Evolutionary conservation across 1,139 yeast species (phyloP).

Genomic region (Geotrichum carabidarum): DNA sequence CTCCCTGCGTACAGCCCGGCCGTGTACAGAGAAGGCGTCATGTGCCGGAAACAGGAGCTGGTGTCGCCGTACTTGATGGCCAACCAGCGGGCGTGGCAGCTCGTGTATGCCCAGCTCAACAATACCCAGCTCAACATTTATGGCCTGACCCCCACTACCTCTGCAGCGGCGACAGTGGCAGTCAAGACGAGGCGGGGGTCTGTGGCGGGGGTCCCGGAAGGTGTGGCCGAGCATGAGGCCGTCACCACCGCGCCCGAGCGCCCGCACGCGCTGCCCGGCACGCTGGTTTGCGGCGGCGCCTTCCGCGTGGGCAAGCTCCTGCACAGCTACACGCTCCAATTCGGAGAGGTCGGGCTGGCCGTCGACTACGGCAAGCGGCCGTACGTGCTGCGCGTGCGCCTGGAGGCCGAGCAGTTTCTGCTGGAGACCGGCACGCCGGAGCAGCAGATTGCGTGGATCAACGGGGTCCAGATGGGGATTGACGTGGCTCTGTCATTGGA

Average conservation of each 20-base stretch:
- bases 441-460: slow-evolving; percentile 62
- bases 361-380: slow-evolving; percentile 59
- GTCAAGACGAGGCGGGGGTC: neutral
- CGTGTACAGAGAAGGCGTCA: slow-evolving; percentile 30
- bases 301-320: slow-evolving; percentile 5
- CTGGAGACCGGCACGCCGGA: slow-evolving; percentile 48
- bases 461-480: slow-evolving; percentile 40
- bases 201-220: neutral
- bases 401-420: slow-evolving; percentile 65
- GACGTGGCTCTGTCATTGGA: slow-evolving; percentile 43
- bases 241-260: slow-evolving; percentile 1
- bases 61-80: slow-evolving; percentile 37
- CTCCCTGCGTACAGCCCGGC: slow-evolving; percentile 37
- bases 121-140: slow-evolving; percentile 53
- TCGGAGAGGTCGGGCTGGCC: slow-evolving; percentile 65
- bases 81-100: slow-evolving; percentile 48
- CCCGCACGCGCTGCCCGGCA: slow-evolving; percentile 12
- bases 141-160: slow-evolving; percentile 24
- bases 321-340: slow-evolving; percentile 56
- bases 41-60: slow-evolving; percentile 38
- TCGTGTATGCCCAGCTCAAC: slow-evolving; percentile 51
- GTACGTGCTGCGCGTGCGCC: slow-evolving; percentile 56
- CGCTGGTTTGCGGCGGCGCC: neutral
- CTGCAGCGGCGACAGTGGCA: neutral
- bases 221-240: neutral